Evolutionary conservation across 805 yeast genomes (phyloP).

Genomic region (Zygosaccharomyces bailii): DNA sequence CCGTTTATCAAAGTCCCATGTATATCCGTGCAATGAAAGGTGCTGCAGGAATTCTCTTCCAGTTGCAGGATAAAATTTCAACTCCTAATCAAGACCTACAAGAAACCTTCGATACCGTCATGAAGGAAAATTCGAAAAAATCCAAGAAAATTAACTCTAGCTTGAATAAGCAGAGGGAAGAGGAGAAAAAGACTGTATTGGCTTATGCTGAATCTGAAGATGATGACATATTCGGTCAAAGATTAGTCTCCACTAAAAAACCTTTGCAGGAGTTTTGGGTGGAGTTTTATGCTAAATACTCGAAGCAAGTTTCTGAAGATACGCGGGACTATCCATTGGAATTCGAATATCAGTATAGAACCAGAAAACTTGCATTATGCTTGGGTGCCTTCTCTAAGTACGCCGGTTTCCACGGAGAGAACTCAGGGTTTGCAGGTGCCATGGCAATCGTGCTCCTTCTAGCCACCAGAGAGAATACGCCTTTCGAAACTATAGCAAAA

Average conservation of each 20-base stretch:
- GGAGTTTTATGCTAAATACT: constrained; percentile 40
- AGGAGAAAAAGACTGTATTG: constrained; percentile 43
- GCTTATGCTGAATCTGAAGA: constrained; percentile 51
- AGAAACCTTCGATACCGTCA: constrained; percentile 12
- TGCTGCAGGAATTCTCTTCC: constrained; percentile 54
- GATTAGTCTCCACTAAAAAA: constrained; percentile 35
- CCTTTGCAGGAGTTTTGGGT: constrained; percentile 45
- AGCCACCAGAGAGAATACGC: constrained; percentile 21
- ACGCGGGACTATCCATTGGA: constrained; percentile 29
- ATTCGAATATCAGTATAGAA: constrained; percentile 29
- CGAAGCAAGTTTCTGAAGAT: constrained; percentile 45
- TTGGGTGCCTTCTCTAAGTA: constrained; percentile 30
- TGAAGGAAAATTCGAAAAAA: constrained; percentile 43
- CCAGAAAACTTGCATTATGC: constrained; percentile 33
- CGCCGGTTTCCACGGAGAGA: constrained; percentile 19
- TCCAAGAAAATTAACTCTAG: constrained; percentile 54
- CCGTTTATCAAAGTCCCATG: constrained; percentile 63
- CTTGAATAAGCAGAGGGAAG: constrained; percentile 49
- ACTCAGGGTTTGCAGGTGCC: constrained; percentile 26
- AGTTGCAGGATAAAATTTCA: constrained; percentile 25
- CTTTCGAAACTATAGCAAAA: constrained; percentile 31
- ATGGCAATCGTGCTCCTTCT: constrained; percentile 27
- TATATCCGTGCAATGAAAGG: constrained; percentile 70
- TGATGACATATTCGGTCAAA: constrained; percentile 59
- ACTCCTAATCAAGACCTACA: constrained; percentile 15